Evolutionary conservation across 176 grass and related monocot species (phyloP), one percentile per base, ranked within the genome.

Genomic region (Areca catechu): DNA sequence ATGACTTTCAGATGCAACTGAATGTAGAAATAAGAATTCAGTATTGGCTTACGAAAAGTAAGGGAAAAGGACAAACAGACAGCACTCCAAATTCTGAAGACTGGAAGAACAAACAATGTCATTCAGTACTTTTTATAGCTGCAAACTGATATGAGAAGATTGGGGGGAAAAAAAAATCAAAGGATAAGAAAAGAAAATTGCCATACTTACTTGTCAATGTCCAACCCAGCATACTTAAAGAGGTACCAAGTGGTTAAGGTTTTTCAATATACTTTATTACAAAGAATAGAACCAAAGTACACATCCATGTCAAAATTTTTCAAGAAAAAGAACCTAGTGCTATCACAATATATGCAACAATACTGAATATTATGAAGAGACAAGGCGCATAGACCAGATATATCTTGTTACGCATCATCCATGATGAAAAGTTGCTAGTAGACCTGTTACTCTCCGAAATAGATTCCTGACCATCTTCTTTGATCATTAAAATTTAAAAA

Each of bases 61-160:
- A 27, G 93, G 93, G 65, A 97, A 97, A 66, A 97, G 93, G 76
- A 97, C 93, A 71, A 97, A 91, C 58, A 97, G 80, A 61, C 93
- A 97, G 84, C 93, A 88, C 72, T 97, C 93, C 87, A 97, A 88
- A 65, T 97, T 92, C 63, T 97, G 84, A 76, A 97, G 78, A 70
- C 93, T 97, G 67, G 20, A 78, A 82, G 67, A 4, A 71, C 47
- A 64, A 71, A 74, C 64, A 4, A 72, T 51, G 34, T 53, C 71
- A 76, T 16, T 29, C 27, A 29, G 27, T 22, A 58, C 67, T 50
- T 58, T 62, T 49, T 69, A 65, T 47, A 71, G 24, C 56, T 20
- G 17, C 16, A 69, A 43, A 12, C 0, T 14, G 34, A 60, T 24
- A 78, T 66, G 27, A 21, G 60, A 64, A 34, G 64, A 78, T 25